Evolutionary conservation across 2,329 filamentous ascomycete genomes (phyloP), one percentile per base, ranked within the genome.

Genomic region (Juglanconis sp.): DNA sequence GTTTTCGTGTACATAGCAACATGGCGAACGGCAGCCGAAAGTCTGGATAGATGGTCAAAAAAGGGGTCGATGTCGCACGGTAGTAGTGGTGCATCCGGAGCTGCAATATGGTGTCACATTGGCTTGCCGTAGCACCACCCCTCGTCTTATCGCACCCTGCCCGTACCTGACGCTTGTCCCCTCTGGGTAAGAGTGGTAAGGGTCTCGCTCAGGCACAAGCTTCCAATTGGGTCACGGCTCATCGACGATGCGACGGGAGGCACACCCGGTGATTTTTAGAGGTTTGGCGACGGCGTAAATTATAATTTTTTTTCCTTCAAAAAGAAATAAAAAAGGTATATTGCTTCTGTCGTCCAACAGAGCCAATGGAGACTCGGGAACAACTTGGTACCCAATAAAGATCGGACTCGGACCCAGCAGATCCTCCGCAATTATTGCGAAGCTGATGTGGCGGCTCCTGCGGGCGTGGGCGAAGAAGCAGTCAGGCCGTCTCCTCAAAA

Each of bases 221-320:
- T 48, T 38, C 42, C 53, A 5, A 64, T 64, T 64, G 60, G 62
- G 50, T 54, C 60, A 60, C 62, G 62, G 60, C 38, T 34, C 55
- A 57, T 32, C 49, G 53, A 50, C 57, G 38, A 40, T 34, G 49
- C 53, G 47, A 52, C 24, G 24, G 9, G 9, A 13, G 17, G 17
- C 3, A 24, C 24, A 24, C 24, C 24, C 24, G 24, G 24, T 24
- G 24, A 24, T 24, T 24, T 24, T 24, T 24, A 24, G 24, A 24
- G 24, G 24, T 24, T 24, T 24, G 24, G 24, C 24, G 24, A 24
- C 24, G 24, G 24, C 24, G 24, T 24, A 24, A 24, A 24, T 24
- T 24, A 2, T 24, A 2, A 2, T 2, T 24, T 24, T 24, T 24
- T 24, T 24, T 24, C 2, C 2, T 24, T 24, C 24, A 24, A 24